Evolutionary conservation across 441 rosid genomes (phyloP), one percentile per base, ranked within the genome.

Genomic region (Pelargonium citronellum): DNA sequence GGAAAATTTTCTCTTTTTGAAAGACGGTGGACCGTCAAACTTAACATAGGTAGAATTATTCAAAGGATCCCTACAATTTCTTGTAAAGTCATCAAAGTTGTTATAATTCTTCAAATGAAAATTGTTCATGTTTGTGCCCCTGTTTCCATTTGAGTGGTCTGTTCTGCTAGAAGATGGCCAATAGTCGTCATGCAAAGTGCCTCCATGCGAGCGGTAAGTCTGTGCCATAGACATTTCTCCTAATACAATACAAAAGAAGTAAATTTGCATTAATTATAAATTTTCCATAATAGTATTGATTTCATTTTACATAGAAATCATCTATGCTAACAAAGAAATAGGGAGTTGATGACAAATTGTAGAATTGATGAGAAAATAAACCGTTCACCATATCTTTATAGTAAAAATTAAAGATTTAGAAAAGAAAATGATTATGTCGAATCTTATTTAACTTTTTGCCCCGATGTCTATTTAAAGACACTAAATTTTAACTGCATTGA

Each of bases 1-100:
- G 34, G 87, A 78, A 67, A 81, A 83, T 73, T 84, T 89, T 69
- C 95, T 83, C 77, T 90, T 83, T 71, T 89, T 89, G 39, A 76
- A 20, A 16, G 87, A 74, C 0, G 87, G 88, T 8, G 83, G 86
- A 49, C 68, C 78, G 66, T 58, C 79, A 4, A 79, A 78, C 67
- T 75, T 78, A 62, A 69, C 70, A 75, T 75, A 72, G 66, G 70
- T 66, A 47, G 69, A 69, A 62, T 58, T 75, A 51, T 78, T 68
- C 41, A 46, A 11, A 55, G 64, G 70, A 34, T 79, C 85, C 75
- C 78, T 78, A 67, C 64, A 75, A 67, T 79, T 85, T 68, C 79
- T 75, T 0, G 74, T 46, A 57, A 62, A 73, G 22, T 76, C 86
- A 0, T 65, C 67, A 66, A 66, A 49, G 73, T 67, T 69, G 61